Evolutionary conservation across 257 asterid species (phyloP).

Genomic region (Nicotiana paniculata): DNA sequence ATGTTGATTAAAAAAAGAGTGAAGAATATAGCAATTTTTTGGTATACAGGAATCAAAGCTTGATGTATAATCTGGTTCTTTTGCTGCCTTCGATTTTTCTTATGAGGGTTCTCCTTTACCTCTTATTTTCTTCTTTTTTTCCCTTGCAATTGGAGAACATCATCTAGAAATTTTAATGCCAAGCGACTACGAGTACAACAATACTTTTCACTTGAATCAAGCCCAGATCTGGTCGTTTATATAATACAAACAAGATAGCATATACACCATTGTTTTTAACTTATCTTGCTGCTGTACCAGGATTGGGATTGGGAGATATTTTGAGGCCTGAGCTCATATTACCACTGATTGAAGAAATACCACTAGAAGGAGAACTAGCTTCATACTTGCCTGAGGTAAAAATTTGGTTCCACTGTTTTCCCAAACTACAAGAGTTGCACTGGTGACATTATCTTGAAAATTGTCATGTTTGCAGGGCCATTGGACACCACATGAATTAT

Average conservation of each 20-base stretch:
- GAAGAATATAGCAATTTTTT: neutral
- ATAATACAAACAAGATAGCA: neutral
- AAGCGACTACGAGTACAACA: neutral
- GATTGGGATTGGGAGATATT: constrained; percentile 88
- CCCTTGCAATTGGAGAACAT: neutral
- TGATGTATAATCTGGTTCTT: neutral
- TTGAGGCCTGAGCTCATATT: constrained; percentile 75
- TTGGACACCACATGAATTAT: constrained; percentile 71
- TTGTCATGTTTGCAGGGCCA: constrained; percentile 45
- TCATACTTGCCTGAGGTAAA: constrained; percentile 82
- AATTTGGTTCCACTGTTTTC: neutral
- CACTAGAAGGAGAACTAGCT: constrained; percentile 56
- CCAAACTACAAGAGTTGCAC: neutral
- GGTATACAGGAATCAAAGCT: neutral
- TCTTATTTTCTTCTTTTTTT: neutral
- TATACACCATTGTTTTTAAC: neutral
- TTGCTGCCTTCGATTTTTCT: neutral
- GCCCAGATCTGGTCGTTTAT: neutral
- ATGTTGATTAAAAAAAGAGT: neutral
- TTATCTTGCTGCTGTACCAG: constrained; percentile 33
- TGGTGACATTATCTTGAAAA: constrained; percentile 1
- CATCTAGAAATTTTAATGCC: neutral
- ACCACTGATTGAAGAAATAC: constrained; percentile 63
- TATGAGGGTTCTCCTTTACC: neutral
- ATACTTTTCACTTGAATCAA: neutral